Evolutionary conservation across 257 asterid species (phyloP), one percentile per base, ranked within the genome.

Genomic region (Capsicum baccatum): DNA sequence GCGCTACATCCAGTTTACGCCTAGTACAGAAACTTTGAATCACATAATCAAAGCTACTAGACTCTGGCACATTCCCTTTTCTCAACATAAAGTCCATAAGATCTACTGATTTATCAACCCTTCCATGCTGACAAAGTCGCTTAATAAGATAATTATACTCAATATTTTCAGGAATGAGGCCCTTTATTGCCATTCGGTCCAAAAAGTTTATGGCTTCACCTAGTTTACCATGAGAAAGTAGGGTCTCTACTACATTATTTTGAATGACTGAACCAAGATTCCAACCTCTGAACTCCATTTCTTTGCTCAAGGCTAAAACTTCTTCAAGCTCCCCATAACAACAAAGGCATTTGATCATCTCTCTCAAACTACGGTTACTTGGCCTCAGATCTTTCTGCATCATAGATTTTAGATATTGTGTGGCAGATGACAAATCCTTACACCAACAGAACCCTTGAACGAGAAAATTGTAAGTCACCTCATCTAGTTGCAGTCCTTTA

Each of bases 251-350:
- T 52, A 97, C 88, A 56, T 62, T 82, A 52, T 14, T 90, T 82
- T 93, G 98, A 68, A 92, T 80, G 79, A 84, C 86, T 0, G 94
- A 91, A 74, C 92, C 89, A 37, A 90, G 97, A 79, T 73, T 17
- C 96, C 94, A 92, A 76, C 93, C 92, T 83, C 93, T 88, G 21
- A 79, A 85, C 71, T 91, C 98, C 97, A 94, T 90, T 90, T 92
- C 91, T 81, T 69, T 85, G 81, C 98, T 91, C 89, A 97, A 85
- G 83, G 85, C 87, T 90, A 94, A 69, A 85, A 96, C 94, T 67
- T 63, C 71, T 13, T 62, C 91, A 13, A 92, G 85, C 83, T 90
- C 88, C 55, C 86, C 90, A 9, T 85, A 52, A 8, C 70, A 80
- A 90, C 92, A 90, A 73, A 92, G 92, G 85, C 81, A 76, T 37